phyloP scores from a whole-genome alignment of 2,329 filamentous ascomycete genomes.

The Monilinia laxa region DNA sequence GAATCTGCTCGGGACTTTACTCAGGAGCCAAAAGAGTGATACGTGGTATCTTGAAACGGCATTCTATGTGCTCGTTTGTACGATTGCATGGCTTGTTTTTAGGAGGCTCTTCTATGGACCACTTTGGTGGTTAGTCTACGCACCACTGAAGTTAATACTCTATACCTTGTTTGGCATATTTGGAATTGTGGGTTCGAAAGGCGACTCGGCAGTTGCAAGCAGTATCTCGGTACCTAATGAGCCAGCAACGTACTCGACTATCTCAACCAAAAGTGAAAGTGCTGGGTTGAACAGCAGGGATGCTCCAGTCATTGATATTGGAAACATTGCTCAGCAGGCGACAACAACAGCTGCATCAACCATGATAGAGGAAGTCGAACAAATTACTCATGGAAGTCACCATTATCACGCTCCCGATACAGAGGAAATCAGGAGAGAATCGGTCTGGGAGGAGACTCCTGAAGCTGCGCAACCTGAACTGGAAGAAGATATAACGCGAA shows the following conservation, averaged over 20 bases:
- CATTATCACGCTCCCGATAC: slow-evolving; percentile 40
- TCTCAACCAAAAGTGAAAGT: slow-evolving; percentile 30
- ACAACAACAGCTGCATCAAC: slow-evolving; percentile 35
- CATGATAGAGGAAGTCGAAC: slow-evolving; percentile 54
- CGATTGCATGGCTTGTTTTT: slow-evolving; percentile 83
- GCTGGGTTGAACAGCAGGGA: neutral
- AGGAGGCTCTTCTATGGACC: slow-evolving; percentile 84
- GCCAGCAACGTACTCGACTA: slow-evolving; percentile 23
- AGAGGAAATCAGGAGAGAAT: slow-evolving; percentile 34
- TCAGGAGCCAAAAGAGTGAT: slow-evolving; percentile 90
- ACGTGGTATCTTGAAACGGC: slow-evolving; percentile 96
- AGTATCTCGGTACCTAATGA: slow-evolving; percentile 25
- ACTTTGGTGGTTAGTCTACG: slow-evolving; percentile 82
- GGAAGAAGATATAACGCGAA: neutral
- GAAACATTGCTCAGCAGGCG: neutral
- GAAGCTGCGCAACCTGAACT: neutral
- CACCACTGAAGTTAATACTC: slow-evolving; percentile 71
- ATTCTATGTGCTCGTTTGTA: slow-evolving; percentile 76
- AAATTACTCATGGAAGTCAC: slow-evolving; percentile 48
- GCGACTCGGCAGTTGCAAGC: slow-evolving; percentile 23
- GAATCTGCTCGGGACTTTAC: slow-evolving; percentile 72
- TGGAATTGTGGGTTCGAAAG: slow-evolving; percentile 41
- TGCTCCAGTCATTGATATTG: neutral
- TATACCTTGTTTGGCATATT: slow-evolving; percentile 57
- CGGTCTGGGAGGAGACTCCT: slow-evolving; percentile 35